Conservation (phyloP, 768 basidiomycete species). For the Rhizopogon vulgaris region DNA sequence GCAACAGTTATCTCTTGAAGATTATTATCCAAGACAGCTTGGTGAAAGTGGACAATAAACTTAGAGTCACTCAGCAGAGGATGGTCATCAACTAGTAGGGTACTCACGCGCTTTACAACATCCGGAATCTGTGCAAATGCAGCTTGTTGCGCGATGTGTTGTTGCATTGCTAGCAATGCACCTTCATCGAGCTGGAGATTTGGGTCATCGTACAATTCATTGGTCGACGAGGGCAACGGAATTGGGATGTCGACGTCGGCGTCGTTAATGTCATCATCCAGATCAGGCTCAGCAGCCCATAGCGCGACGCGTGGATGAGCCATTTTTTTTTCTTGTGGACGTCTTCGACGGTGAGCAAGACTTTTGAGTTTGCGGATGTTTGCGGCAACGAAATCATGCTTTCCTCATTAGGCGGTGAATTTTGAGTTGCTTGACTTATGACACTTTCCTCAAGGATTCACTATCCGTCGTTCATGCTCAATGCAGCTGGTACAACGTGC, state of each 20-base stretch:
- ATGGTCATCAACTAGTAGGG: background rate
- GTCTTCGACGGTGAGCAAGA: constrained; percentile 4
- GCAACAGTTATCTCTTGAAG: constrained; percentile 85
- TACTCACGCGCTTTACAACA: constrained; percentile 77
- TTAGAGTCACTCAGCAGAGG: constrained; percentile 21
- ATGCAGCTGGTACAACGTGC: background rate
- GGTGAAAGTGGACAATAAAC: constrained; percentile 95
- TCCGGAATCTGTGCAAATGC: constrained; percentile 83
- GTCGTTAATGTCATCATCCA: constrained; percentile 69
- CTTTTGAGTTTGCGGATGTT: background rate
- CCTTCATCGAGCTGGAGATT: constrained; percentile 67
- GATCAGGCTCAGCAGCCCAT: constrained; percentile 75
- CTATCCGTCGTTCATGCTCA: background rate
- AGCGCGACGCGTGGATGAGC: constrained; percentile 61
- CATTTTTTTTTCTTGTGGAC: constrained; percentile 21
- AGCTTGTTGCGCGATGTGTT: constrained; percentile 78
- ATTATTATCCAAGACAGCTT: constrained; percentile 89
- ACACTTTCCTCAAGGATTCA: background rate
- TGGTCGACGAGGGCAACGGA: constrained; percentile 15
- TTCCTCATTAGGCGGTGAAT: background rate
- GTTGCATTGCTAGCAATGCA: constrained; percentile 66
- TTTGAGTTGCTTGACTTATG: background rate
- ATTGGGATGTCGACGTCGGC: constrained; percentile 47
- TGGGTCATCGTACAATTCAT: constrained; percentile 26
- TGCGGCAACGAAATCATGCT: background rate